A percentile compares a stretch with the other conserved stretches of the same genome.
phyloP scores from a whole-genome alignment of 164 flowering plant species.

The Nelumbo lutea region DNA sequence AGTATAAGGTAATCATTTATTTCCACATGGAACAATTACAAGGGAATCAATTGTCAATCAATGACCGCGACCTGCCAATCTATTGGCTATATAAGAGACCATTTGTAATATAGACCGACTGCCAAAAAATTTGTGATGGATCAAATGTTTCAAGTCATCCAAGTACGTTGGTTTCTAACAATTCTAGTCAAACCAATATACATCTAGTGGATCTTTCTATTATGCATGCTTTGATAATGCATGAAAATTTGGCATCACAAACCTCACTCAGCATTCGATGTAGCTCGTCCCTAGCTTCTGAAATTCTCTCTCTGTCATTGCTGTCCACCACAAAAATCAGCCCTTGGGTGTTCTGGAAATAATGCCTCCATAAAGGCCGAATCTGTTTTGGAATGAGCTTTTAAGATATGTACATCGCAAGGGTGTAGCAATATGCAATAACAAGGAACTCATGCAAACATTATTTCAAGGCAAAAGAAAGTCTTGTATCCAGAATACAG shows the following conservation, averaged over 20 bases:
- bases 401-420: neutral
- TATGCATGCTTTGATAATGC: no score
- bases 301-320: constrained; percentile 41
- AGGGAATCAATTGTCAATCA: no score
- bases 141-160: no score
- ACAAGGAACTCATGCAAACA: neutral
- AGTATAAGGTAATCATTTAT: no score
- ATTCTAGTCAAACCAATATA: no score
- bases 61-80: no score
- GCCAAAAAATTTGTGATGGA: no score
- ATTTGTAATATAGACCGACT: no score
- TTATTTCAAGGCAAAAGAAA: neutral
- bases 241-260: constrained; percentile 7
- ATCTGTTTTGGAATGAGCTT: constrained; percentile 22
- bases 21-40: no score
- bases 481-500: neutral
- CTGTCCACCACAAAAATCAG: constrained; percentile 58
- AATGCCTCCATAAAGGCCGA: constrained; percentile 56
- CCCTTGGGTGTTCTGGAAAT: constrained; percentile 42
- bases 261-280: constrained; percentile 48
- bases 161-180: no score
- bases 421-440: neutral
- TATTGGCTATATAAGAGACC: no score
- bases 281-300: constrained; percentile 43
- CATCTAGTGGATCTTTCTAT: no score